These are phyloP conservation scores for Beta lomatogona DNA, from an alignment of 179 eudicot species.

Conservation along the genomic window DNA sequence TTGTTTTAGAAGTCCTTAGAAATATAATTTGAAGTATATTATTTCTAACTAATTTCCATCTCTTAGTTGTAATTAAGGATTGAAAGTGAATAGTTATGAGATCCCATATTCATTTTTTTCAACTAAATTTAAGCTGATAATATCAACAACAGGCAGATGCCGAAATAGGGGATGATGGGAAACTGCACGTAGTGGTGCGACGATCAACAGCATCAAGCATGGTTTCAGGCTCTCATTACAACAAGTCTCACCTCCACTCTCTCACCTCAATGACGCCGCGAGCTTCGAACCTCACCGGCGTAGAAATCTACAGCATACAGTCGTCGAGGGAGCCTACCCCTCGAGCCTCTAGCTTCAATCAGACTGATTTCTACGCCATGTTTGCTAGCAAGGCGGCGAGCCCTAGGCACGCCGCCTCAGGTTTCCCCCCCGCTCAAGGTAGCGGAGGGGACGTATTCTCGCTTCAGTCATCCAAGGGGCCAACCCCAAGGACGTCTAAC, in stretches of 20 bases:
- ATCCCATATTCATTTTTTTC: too few relatives aligned
- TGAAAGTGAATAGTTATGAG: too few relatives aligned
- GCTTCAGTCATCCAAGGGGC: conserved; percentile 84
- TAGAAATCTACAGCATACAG: conserved; percentile 94
- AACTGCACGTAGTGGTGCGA: conserved; percentile 82
- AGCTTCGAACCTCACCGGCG: conserved; percentile 87
- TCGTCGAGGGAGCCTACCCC: conserved; percentile 92
- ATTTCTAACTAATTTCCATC: too few relatives aligned
- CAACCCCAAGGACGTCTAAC: conserved; percentile 83
- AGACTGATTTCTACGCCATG: conserved; percentile 91
- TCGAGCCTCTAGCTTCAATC: conserved; percentile 87
- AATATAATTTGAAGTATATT: too few relatives aligned
- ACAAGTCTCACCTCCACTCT: conserved; percentile 52
- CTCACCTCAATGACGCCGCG: conserved; percentile 68
- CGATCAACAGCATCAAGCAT: conserved; percentile 61
- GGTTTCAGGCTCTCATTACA: conserved; percentile 60
- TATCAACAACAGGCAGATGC: conserved; percentile 63
- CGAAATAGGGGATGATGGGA: conserved; percentile 90
- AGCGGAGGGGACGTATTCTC: conserved; percentile 68
- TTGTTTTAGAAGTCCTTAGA: too few relatives aligned
- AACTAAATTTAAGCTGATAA: too few relatives aligned
- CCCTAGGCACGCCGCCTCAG: conserved; percentile 53
- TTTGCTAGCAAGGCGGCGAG: conserved; percentile 74
- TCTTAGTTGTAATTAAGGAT: too few relatives aligned
- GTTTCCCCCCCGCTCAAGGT: conserved; percentile 28